Conservation (phyloP, 192 early-diverging fungal genomes). For the Martensiomyces pterosporus region DNA sequence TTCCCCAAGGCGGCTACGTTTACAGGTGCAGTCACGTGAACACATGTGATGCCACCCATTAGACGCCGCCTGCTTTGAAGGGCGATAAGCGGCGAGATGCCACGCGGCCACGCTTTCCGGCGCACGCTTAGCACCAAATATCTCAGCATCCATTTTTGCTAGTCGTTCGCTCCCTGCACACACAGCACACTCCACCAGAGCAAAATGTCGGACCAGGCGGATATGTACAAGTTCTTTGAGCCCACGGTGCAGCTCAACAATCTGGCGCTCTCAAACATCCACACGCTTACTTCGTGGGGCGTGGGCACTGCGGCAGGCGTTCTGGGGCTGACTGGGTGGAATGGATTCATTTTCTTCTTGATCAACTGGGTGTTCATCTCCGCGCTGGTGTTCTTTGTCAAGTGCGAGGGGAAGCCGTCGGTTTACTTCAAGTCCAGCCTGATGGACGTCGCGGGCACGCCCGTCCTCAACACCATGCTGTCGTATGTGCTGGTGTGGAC, state of each 20-base stretch:
- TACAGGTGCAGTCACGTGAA: too few relatives aligned
- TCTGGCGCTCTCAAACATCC: conserved; percentile 45
- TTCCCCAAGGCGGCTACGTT: too few relatives aligned
- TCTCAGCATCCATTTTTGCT: too few relatives aligned
- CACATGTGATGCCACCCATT: too few relatives aligned
- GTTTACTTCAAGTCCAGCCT: conserved; percentile 56
- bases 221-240: conserved; percentile 52
- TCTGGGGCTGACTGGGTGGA: conserved; percentile 76
- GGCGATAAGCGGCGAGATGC: too few relatives aligned
- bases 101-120: too few relatives aligned
- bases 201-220: conserved; percentile 29
- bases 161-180: too few relatives aligned
- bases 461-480: conserved; percentile 41
- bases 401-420: conserved; percentile 53
- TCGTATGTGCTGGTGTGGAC: conserved; percentile 52
- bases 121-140: too few relatives aligned
- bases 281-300: conserved; percentile 48
- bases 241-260: conserved; percentile 49
- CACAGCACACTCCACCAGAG: not conserved
- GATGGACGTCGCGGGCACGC: conserved; percentile 43
- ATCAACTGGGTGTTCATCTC: conserved; percentile 63
- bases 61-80: too few relatives aligned
- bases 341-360: conserved; percentile 82
- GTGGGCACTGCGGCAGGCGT: conserved; percentile 85
- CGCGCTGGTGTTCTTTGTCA: conserved; percentile 55